A percentile compares a stretch with the other conserved stretches of the same genome.
These are phyloP conservation scores for Suillus spraguei DNA, from an alignment of 768 basidiomycete genomes.

Conservation along the genomic window DNA sequence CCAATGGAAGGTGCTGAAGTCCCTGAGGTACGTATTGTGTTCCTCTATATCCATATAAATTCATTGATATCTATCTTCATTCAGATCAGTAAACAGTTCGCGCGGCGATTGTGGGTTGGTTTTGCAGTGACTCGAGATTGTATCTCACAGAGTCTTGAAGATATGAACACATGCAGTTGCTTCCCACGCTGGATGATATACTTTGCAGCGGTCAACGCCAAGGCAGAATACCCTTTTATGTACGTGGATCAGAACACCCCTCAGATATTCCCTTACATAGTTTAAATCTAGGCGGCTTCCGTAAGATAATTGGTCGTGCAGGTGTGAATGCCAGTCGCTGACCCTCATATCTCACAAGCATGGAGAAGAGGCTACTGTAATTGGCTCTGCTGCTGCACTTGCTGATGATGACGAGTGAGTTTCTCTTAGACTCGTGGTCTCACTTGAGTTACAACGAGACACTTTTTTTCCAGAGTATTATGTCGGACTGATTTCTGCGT, in stretches of 20 bases:
- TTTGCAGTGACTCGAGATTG: background rate
- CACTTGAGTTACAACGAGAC: constrained; percentile 14
- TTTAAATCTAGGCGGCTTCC: constrained; percentile 67
- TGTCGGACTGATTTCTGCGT: constrained; percentile 42
- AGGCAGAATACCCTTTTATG: constrained; percentile 91
- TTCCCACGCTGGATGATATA: constrained; percentile 84
- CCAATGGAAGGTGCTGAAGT: constrained; percentile 72
- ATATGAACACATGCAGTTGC: constrained; percentile 77
- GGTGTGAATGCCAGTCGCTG: constrained; percentile 8
- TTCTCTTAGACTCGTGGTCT: background rate
- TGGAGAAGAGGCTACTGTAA: constrained; percentile 89
- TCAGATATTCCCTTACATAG: background rate
- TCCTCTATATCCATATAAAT: background rate
- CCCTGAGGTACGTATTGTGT: constrained; percentile 62
- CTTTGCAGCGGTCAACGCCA: constrained; percentile 93
- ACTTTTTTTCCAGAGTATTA: constrained; percentile 55
- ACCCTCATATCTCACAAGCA: constrained; percentile 45
- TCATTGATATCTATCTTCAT: constrained; percentile 13
- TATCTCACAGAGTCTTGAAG: constrained; percentile 31
- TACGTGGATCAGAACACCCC: constrained; percentile 38
- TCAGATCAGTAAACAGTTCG: constrained; percentile 70
- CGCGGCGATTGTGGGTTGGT: constrained; percentile 56
- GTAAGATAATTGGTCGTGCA: constrained; percentile 46
- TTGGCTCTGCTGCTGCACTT: constrained; percentile 88
- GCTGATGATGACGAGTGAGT: constrained; percentile 83